Evolutionary conservation across 1,284 basidiomycete genomes (phyloP).

Genomic region (Apiotrichum montevideense): DNA sequence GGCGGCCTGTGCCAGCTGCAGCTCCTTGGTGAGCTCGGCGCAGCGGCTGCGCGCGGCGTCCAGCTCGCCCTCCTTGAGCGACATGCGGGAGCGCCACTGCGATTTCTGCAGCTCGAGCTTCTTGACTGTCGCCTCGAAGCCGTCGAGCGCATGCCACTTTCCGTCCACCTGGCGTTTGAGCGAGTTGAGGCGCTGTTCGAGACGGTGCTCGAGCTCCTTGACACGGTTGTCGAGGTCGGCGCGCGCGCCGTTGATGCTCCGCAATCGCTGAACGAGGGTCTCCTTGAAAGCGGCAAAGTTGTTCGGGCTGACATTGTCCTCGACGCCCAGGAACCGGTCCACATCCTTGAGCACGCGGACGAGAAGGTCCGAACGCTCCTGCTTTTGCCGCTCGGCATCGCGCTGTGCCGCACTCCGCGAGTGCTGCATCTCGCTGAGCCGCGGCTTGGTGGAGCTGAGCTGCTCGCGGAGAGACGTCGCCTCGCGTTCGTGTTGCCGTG

Average conservation of each 20-base stretch:
- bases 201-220: conserved; percentile 65
- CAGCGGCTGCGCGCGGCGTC: conserved; percentile 77
- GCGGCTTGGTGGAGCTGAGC: conserved; percentile 68
- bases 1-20: neutral
- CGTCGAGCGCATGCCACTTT: conserved; percentile 88
- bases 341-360: conserved; percentile 91
- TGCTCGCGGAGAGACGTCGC: conserved; percentile 55
- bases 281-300: conserved; percentile 87
- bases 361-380: conserved; percentile 84
- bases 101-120: conserved; percentile 72
- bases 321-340: conserved; percentile 85
- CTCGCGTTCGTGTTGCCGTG: conserved; percentile 64
- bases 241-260: conserved; percentile 74
- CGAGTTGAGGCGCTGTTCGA: conserved; percentile 49
- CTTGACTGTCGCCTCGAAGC: conserved; percentile 83
- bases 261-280: conserved; percentile 80
- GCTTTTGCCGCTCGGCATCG: conserved; percentile 80
- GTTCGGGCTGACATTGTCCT: conserved; percentile 49
- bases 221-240: conserved; percentile 76
- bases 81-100: conserved; percentile 78
- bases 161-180: conserved; percentile 82
- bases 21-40: conserved; percentile 57
- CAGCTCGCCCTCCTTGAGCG: conserved; percentile 78
- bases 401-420: conserved; percentile 64
- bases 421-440: conserved; percentile 77